Percentiles rank a stretch among this genome's conserved stretches.
These are phyloP conservation scores for Oenanthe javanica DNA, from an alignment of 140 eudicot species.

Conservation along the genomic window DNA sequence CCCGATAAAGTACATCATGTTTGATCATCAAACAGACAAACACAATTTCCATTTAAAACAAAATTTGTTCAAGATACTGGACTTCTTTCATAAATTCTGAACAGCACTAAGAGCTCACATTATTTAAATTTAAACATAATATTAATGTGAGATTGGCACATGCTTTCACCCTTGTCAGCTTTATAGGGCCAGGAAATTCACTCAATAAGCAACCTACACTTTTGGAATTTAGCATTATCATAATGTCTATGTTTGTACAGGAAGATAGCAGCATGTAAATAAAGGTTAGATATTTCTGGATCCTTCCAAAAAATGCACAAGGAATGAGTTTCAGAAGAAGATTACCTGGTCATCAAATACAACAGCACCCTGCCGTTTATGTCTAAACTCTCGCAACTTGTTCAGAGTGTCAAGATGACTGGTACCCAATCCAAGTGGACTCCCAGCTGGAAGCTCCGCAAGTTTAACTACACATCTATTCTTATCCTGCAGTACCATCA, in stretches of 20 bases:
- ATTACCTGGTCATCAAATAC: slow-evolving; percentile 69
- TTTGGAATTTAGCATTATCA: neutral
- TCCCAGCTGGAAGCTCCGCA: slow-evolving; percentile 33
- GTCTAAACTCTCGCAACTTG: slow-evolving; percentile 59
- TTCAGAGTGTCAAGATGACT: slow-evolving; percentile 36
- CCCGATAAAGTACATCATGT: neutral
- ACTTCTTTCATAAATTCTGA: neutral
- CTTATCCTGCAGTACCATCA: slow-evolving; percentile 27
- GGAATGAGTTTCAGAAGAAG: neutral
- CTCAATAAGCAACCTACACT: neutral
- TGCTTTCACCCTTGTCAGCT: neutral
- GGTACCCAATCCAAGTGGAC: slow-evolving; percentile 31
- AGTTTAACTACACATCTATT: slow-evolving; percentile 28
- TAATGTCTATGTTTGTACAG: neutral
- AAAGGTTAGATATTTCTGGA: neutral
- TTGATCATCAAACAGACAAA: neutral
- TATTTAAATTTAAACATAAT: neutral
- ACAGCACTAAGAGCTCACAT: neutral
- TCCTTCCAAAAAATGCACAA: slow-evolving; percentile 8
- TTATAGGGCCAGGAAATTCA: neutral
- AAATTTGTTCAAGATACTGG: neutral
- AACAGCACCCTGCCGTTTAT: slow-evolving; percentile 43
- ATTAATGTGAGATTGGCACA: neutral
- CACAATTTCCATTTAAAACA: neutral
- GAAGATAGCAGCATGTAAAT: neutral